A percentile compares a stretch with the other conserved stretches of the same genome.
These are phyloP conservation scores for Pulveroboletus sp. DNA, from an alignment of 768 basidiomycete species.

Conservation along the genomic window DNA sequence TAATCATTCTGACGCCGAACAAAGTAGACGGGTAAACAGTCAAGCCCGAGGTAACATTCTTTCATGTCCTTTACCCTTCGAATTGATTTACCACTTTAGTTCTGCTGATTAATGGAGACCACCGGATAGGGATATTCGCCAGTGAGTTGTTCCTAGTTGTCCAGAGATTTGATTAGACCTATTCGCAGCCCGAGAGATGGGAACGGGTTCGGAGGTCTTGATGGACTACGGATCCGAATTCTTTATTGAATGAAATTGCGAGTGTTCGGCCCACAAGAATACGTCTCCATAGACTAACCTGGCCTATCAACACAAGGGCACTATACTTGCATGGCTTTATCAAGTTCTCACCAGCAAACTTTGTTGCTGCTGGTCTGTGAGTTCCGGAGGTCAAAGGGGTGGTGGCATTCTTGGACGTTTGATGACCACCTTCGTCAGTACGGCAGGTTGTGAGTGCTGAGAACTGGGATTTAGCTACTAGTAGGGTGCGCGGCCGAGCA, in stretches of 20 bases:
- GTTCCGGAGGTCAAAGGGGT: not conserved
- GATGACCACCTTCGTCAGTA: no score
- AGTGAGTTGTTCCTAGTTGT: slow-evolving; percentile 8
- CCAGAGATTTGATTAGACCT: not conserved
- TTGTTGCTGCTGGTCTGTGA: not conserved
- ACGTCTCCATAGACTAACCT: not conserved
- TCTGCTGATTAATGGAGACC: slow-evolving; percentile 58
- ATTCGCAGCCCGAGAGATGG: slow-evolving; percentile 35
- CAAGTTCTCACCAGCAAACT: not conserved
- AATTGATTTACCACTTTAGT: slow-evolving; percentile 33
- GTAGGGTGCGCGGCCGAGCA: not conserved
- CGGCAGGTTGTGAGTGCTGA: not conserved
- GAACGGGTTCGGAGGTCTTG: slow-evolving; percentile 45
- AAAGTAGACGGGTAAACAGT: slow-evolving; percentile 36
- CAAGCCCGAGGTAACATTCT: slow-evolving; percentile 38
- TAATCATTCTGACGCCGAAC: slow-evolving; percentile 44
- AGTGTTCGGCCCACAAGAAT: not conserved
- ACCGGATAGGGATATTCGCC: slow-evolving; percentile 56
- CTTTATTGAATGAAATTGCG: slow-evolving; percentile 27
- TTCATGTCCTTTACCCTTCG: not conserved
- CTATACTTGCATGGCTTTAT: not conserved
- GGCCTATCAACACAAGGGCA: not conserved
- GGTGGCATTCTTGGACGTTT: not conserved
- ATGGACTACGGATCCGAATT: slow-evolving; percentile 56
- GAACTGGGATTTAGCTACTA: not conserved